Evolutionary conservation across 1,284 basidiomycete genomes (phyloP).

Genomic region (Mycosarcoma maydis): DNA sequence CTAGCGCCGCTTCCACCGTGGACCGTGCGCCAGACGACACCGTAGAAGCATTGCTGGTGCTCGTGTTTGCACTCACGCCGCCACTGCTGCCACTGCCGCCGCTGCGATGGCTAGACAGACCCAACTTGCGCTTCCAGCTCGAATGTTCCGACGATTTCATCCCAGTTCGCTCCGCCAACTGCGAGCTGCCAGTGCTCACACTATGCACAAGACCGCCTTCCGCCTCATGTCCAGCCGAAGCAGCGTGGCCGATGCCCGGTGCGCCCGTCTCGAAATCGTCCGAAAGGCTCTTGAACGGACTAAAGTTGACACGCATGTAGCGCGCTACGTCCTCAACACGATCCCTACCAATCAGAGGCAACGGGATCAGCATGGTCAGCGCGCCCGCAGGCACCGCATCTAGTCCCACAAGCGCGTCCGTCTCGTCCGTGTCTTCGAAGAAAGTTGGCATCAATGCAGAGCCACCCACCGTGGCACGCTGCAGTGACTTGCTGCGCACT

Average conservation of each 20-base stretch:
- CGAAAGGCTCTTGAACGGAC: conserved; percentile 32
- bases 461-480: background rate
- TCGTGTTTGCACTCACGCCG: background rate
- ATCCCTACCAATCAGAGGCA: conserved; percentile 39
- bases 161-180: conserved; percentile 1
- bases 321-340: conserved; percentile 23
- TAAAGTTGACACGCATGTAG: conserved; percentile 52
- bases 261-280: conserved; percentile 4
- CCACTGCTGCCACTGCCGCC: background rate
- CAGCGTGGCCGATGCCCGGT: background rate
- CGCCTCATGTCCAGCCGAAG: conserved; percentile 7
- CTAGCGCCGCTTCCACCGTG: background rate
- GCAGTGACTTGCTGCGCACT: conserved; percentile 7
- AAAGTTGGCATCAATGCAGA: background rate
- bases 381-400: conserved; percentile 41
- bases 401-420: conserved; percentile 40
- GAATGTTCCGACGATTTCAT: conserved; percentile 21
- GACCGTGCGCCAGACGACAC: background rate
- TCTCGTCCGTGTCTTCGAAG: conserved; percentile 32
- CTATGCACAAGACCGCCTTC: conserved; percentile 11
- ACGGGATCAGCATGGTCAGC: conserved; percentile 58
- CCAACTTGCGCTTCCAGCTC: conserved; percentile 42
- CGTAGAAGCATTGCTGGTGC: too few relatives aligned
- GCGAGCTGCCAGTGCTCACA: conserved; percentile 19
- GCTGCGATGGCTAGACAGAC: conserved; percentile 12